These are phyloP conservation scores for Neopestalotiopsis clavispora DNA, from an alignment of 2,329 filamentous ascomycete species.

Conservation along the genomic window DNA sequence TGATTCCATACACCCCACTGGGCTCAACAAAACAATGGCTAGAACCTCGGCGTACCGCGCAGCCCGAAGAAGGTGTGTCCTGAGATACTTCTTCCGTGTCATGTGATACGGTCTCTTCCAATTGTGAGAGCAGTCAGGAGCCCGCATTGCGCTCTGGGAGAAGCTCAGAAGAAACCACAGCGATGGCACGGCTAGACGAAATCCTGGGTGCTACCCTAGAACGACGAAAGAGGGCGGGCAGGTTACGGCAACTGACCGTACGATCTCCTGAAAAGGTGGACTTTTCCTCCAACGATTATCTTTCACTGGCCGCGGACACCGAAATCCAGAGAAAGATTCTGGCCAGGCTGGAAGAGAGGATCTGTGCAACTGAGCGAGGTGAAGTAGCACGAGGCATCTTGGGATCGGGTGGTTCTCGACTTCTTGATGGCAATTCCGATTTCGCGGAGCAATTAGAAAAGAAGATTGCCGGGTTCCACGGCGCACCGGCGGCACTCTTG, in stretches of 20 bases:
- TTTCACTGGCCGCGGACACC: conserved; percentile 61
- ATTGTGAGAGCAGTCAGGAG: background rate
- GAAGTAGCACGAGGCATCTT: conserved; percentile 13
- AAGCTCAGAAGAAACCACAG: background rate
- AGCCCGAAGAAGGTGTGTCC: background rate
- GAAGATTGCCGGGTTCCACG: conserved; percentile 53
- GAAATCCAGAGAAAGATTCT: background rate
- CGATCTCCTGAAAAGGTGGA: conserved; percentile 73
- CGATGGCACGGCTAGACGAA: conserved; percentile 24
- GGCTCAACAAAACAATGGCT: conserved; percentile 6
- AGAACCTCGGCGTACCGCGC: background rate
- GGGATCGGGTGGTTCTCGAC: conserved; percentile 58
- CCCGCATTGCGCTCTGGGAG: background rate
- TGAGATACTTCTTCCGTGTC: background rate
- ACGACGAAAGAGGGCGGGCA: conserved; percentile 34
- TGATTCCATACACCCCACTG: background rate
- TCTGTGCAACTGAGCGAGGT: conserved; percentile 12
- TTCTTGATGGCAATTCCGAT: conserved; percentile 56
- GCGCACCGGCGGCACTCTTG: conserved; percentile 49
- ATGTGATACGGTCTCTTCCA: background rate
- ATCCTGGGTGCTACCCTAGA: conserved; percentile 27
- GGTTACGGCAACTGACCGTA: conserved; percentile 53
- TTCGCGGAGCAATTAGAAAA: conserved; percentile 51
- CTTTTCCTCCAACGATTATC: conserved; percentile 80
- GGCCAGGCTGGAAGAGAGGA: background rate